Percentiles rank a stretch among this genome's conserved stretches.
These are phyloP conservation scores for Claviceps quebecensis DNA, from an alignment of 2,329 filamentous ascomycete species.

Conservation along the genomic window DNA sequence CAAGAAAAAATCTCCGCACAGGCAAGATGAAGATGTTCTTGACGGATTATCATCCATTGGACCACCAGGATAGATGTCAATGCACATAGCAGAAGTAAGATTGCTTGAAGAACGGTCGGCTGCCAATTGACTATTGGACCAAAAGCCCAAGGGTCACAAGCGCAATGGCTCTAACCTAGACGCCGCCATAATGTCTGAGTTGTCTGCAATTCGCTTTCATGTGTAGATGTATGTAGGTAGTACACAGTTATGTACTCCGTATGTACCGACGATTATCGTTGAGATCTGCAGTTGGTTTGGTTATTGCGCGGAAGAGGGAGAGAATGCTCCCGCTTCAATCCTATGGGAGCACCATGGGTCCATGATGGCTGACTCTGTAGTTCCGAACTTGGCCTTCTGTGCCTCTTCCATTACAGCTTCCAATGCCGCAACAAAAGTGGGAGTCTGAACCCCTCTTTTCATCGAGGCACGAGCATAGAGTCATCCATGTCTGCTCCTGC, in stretches of 20 bases:
- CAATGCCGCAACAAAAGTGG: no score
- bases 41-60: not conserved
- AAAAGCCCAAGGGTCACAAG: not conserved
- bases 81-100: not conserved
- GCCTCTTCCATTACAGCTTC: no score
- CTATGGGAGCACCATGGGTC: no score
- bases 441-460: no score
- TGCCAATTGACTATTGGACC: not conserved
- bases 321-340: not conserved
- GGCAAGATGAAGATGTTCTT: not conserved
- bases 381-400: no score
- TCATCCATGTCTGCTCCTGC: no score
- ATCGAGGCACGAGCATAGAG: no score
- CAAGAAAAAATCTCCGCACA: not conserved
- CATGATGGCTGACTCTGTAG: no score
- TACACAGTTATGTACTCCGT: no score
- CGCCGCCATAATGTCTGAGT: not conserved
- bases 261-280: not conserved
- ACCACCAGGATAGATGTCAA: not conserved
- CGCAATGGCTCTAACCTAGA: not conserved
- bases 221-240: not conserved
- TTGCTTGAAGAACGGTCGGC: not conserved
- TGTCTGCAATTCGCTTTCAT: not conserved
- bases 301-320: not conserved
- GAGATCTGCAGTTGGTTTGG: not conserved